Conservation (phyloP, 139 green algal species). For the Coccomyxa sp. region DNA sequence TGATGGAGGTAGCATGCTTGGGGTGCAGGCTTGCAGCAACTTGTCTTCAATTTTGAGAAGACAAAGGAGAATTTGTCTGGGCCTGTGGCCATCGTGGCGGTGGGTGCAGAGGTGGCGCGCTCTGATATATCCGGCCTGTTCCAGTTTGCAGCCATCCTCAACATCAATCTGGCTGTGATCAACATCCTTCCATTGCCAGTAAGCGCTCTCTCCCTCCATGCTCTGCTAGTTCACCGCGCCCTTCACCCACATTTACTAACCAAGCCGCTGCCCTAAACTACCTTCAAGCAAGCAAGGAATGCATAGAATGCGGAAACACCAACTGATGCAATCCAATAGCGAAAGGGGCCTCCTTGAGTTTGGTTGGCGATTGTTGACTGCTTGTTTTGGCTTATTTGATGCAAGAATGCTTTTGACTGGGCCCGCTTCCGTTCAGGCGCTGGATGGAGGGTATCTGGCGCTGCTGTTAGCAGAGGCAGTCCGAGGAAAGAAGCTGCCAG, state of each 20-base stretch:
- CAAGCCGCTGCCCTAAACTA: too few relatives aligned
- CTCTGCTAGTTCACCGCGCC: not conserved
- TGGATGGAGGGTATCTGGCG: slow-evolving; percentile 83
- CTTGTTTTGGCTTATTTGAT: too few relatives aligned
- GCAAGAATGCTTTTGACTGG: not conserved
- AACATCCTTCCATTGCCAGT: slow-evolving; percentile 92
- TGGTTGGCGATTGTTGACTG: too few relatives aligned
- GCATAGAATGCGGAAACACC: too few relatives aligned
- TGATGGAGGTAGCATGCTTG: not conserved
- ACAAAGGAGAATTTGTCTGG: slow-evolving; percentile 66
- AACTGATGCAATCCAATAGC: too few relatives aligned
- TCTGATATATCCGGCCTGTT: slow-evolving; percentile 62
- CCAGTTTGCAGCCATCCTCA: slow-evolving; percentile 95
- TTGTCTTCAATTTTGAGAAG: slow-evolving; percentile 71
- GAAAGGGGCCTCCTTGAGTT: too few relatives aligned
- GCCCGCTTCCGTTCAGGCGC: not conserved
- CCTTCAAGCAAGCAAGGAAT: too few relatives aligned
- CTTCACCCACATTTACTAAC: too few relatives aligned
- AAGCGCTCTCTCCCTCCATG: not conserved
- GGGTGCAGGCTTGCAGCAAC: slow-evolving; percentile 56
- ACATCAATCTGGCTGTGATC: slow-evolving; percentile 97
- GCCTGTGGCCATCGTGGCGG: slow-evolving; percentile 92
- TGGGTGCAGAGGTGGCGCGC: slow-evolving; percentile 82
- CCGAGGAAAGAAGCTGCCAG: slow-evolving; percentile 54
- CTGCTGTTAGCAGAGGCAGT: slow-evolving; percentile 81